Evolutionary conservation across 768 basidiomycete genomes (phyloP), one percentile per base, ranked within the genome.

Genomic region (Naganishia vaughanmartiniae): DNA sequence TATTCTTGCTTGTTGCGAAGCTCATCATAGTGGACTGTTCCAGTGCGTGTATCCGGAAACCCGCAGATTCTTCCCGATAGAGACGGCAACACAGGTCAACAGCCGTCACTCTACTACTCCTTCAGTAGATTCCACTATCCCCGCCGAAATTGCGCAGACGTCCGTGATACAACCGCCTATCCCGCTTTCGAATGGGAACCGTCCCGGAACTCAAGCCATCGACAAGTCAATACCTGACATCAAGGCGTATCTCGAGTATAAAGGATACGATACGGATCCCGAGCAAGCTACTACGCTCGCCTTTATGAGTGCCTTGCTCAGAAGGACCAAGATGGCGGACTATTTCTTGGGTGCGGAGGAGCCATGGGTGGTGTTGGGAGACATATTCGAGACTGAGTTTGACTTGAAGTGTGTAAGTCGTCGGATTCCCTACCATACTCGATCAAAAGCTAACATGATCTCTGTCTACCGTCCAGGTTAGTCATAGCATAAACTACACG

Each of bases 401-500:
- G 60, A 63, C 21, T n/a, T 63, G 36, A 2, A 14, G 2, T 63
- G 60, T 28, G 60, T 63, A 45, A n/a, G 42, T 60, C 36, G 21
- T 11, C 36, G 36, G 12, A 36, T 36, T 36, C 11, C 4, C 12
- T 34, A 21, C 34, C n/a, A 7, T 21, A 5, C 36, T 28, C 26
- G 0, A 1, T 5, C 9, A 42, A 63, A 46, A 36, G 2, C 12
- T 12, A 30, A 17, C n/a, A 10, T 15, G 10, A 5, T 12, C 17
- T 15, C 14, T 42, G 31, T 11, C 39, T 45, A 15, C 34, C n/a
- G 14, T 51, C 19, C 12, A 63, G 60, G 39, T 63, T 24, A 63
- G 60, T 30, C 60, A 63, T 45, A 14, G 39, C 24, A 63, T 63
- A 26, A 63, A 63, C 24, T 63, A 45, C 19, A 63, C 60, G 24